Base-by-base conservation (phyloP, 2,329 filamentous ascomycete genomes). In the Penicillium verrucosum region DNA sequence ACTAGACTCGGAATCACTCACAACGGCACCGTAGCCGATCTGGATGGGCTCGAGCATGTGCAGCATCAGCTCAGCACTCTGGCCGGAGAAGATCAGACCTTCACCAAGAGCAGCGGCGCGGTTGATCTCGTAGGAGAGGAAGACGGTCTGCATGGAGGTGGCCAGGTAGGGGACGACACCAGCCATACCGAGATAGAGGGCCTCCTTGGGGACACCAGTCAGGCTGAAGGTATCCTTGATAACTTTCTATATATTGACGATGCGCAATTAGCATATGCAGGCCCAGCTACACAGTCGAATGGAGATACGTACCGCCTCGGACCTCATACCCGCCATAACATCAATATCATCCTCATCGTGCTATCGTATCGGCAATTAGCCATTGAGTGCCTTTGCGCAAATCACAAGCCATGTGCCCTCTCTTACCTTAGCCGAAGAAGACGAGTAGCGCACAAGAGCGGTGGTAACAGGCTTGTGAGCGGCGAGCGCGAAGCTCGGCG, bases 11-110 rank as follows among this genome's bases (percentile, higher is more conserved):
- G 27, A n/a, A 30, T 30, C 40, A 81, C 85, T 73, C 78, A 88
- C 86, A 56, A 95, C 85, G 46, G 92, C 93, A 54, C 93, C 92
- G 67, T 95, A 96, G 57, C 91, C 92, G 53, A 97, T 83, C 75
- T 97, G 93, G 51, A 97, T 77, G 12, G 92, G 92, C 77, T 96
- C 92, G 30, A 96, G 80, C 16, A 91, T 73, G 63, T 87, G 82
- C 10, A 97, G 81, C 54, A 91, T 79, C 25, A 89, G 77, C 59
- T 86, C 84, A 2, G 92, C 92, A 3, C 84, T 88, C 48, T 91
- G 84, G 48, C 86, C 85, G 62, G 79, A 84, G 69, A 94, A 82
- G 42, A 92, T 70, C 49, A 88, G 78, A 29, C 84, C 81, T 14
- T 81, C 79, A 32, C 89, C 90, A 8, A 79, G 77, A 16, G 78